Percentiles rank a stretch among this genome's conserved stretches.
phyloP scores from a whole-genome alignment of 176 grass and related monocot genomes.

The Avena sativa region DNA sequence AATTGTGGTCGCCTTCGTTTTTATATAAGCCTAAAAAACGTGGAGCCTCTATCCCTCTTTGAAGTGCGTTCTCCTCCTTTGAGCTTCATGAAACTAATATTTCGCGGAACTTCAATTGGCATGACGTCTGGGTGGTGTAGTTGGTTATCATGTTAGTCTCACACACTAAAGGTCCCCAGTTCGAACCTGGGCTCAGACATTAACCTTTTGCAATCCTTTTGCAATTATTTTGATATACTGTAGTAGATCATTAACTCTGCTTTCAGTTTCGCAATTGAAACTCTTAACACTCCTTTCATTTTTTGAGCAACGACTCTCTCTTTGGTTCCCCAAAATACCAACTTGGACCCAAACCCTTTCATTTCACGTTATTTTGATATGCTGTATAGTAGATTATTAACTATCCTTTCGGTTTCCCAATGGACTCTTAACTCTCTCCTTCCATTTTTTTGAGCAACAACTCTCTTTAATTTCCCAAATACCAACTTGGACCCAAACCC shows the following conservation, averaged over 20 bases:
- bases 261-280: background rate
- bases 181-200: slow-evolving; percentile 66
- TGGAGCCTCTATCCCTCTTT: too few relatives aligned
- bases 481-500: background rate
- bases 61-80: too few relatives aligned
- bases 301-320: background rate
- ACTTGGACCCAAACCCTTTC: background rate
- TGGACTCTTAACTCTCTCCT: background rate
- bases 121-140: slow-evolving; percentile 44
- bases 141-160: slow-evolving; percentile 55
- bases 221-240: background rate
- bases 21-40: too few relatives aligned
- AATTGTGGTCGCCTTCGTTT: too few relatives aligned
- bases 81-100: too few relatives aligned
- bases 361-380: background rate
- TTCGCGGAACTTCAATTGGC: too few relatives aligned
- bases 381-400: background rate
- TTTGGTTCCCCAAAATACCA: background rate
- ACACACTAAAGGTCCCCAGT: slow-evolving; percentile 79
- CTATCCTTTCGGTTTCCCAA: background rate
- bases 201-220: background rate
- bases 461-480: background rate
- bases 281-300: background rate
- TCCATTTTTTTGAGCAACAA: background rate
- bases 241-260: background rate